Base-by-base conservation (phyloP, 176 grass and related monocot genomes). In the Carex parvula region DNA sequence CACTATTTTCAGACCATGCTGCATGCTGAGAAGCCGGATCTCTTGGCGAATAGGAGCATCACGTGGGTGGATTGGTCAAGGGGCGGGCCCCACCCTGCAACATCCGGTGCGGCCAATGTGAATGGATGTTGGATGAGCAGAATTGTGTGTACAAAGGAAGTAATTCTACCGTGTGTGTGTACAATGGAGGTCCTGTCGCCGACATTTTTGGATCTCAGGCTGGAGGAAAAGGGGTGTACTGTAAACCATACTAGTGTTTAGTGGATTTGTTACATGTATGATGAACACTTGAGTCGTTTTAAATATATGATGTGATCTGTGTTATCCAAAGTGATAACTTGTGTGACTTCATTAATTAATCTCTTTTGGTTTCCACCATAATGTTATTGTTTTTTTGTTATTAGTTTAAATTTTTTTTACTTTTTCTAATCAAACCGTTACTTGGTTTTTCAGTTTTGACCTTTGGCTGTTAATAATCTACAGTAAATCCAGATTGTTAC, bases 1-100 rank as follows among this genome's bases (percentile, higher is more conserved):
- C 95, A 98, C 52, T 98, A 98, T 84, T 90, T 98, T 84, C 90
- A 88, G 59, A 98, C 92, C 29, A 89, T 94, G 87, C 87, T 98
- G 32, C 81, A 82, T 1, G 92, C 89, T 53, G 90, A 93, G 90
- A 84, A 89, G 11, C 92, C 92, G 0, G 83, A 86, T 1, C 84
- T 85, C 58, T 81, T 98, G 59, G 90, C 92, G 18, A 94, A 98
- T 61, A 94, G 95, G 72, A 98, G 89, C 37, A 32, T 94, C 71
- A 91, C 84, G 26, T 98, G 89, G 89, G 90, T 92, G 8, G 95
- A 98, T 70, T 98, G 95, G 90, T 98, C 87, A 0, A 98, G 92
- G 87, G 95, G 95, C 0, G 95, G 92, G 52, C 84, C 95, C 37
- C 92, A 97, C 86, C 95, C 95, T 75, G 95, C 95, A 5, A 97